Evolutionary conservation across 768 basidiomycete genomes (phyloP).

Genomic region (Lentinula lateritia): DNA sequence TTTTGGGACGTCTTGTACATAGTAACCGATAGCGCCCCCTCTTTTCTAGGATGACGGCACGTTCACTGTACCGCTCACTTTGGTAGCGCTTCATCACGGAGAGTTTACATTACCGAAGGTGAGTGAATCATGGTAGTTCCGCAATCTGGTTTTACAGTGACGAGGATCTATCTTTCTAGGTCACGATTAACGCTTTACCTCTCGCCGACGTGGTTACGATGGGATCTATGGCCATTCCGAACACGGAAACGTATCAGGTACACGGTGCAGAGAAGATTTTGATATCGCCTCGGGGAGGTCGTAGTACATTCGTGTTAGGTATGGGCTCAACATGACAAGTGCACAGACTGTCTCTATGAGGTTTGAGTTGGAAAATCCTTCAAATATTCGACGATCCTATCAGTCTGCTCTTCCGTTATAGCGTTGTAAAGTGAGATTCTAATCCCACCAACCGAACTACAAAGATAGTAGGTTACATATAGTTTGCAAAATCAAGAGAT

Average conservation of each 20-base stretch:
- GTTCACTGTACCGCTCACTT: slow-evolving; percentile 56
- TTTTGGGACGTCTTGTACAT: neutral
- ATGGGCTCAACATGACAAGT: slow-evolving; percentile 45
- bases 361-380: slow-evolving; percentile 37
- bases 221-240: slow-evolving; percentile 56
- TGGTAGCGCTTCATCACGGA: slow-evolving; percentile 87
- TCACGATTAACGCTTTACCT: slow-evolving; percentile 59
- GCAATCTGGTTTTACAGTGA: neutral
- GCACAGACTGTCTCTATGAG: slow-evolving; percentile 1
- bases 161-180: slow-evolving; percentile 7
- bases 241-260: slow-evolving; percentile 74
- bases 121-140: neutral
- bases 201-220: slow-evolving; percentile 46
- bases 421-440: slow-evolving; percentile 90
- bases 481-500: neutral
- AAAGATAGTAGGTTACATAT: neutral
- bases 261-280: slow-evolving; percentile 80
- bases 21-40: neutral
- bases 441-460: slow-evolving; percentile 58
- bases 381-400: slow-evolving; percentile 56
- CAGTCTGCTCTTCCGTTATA: slow-evolving; percentile 68
- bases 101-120: slow-evolving; percentile 67
- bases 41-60: slow-evolving; percentile 54
- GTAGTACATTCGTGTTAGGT: slow-evolving; percentile 74
- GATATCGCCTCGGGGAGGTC: slow-evolving; percentile 77